Evolutionary conservation across 257 asterid species (phyloP), one percentile per base, ranked within the genome.

Genomic region (Verbena officinalis): DNA sequence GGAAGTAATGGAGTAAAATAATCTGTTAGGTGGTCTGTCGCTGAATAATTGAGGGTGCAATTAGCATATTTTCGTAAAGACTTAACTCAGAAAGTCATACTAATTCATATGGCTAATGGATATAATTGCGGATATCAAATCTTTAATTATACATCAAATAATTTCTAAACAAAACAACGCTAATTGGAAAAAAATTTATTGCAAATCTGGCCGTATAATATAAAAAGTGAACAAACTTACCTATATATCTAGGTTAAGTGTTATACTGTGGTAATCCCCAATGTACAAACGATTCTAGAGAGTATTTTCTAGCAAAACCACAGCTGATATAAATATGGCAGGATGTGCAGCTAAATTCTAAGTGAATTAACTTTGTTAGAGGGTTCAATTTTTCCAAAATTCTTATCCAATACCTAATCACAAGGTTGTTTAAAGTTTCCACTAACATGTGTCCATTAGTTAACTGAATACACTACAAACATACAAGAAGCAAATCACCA

Each of bases 141-240:
- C 4, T 33, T 63, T 55, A 20, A 19, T 20, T 62, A 59, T n/a
- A n/a, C n/a, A n/a, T n/a, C 31, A 22, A 19, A 33, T 70, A 61
- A 21, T 53, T 69, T 33, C 36, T 33, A 33, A 34, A 10, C 16
- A 15, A 16, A 19, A 43, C 75, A 15, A 30, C 59, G 33, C 43
- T 10, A 4, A 21, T 48, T 9, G n/a, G 11, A 44, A 51, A 54
- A 13, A 33, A 30, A 30, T 3, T 3, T 15, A n/a, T 2, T 16
- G 16, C 20, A 17, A 40, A 30, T 30, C 19, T 8, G 23, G 20
- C 57, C 10, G 34, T 13, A n/a, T 1, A 13, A 55, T 30, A 66
- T 10, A 45, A 9, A 19, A 27, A 64, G 30, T 14, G 34, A 12
- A 24, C 17, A 58, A 22, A 24, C 23, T 22, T n/a, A 23, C 6